A percentile compares a stretch with the other conserved stretches of the same genome.
Conservation (phyloP, 352 stramenopile genomes). For the Pythium brachiatum region DNA sequence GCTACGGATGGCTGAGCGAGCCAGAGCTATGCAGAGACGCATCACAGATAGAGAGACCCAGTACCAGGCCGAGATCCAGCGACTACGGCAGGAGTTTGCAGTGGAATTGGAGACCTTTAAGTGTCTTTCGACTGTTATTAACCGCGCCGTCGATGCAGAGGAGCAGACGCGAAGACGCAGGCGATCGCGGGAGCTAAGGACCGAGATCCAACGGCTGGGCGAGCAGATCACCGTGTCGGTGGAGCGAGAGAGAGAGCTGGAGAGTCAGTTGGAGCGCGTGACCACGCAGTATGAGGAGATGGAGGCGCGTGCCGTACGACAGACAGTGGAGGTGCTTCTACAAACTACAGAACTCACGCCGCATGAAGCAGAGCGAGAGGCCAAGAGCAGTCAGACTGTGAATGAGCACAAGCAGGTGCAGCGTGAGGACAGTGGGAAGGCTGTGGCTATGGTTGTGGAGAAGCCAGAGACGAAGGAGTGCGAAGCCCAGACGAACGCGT, state of each 20-base stretch:
- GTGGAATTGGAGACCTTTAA: constrained; percentile 25
- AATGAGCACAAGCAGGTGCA: not conserved
- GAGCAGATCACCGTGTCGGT: constrained; percentile 25
- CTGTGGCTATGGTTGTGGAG: not conserved
- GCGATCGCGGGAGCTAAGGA: constrained; percentile 28
- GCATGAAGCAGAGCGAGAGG: not conserved
- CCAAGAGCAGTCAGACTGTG: not conserved
- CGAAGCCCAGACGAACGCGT: constrained; percentile 5
- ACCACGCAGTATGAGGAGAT: constrained; percentile 30
- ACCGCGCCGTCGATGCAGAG: constrained; percentile 45
- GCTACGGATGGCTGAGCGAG: constrained; percentile 17
- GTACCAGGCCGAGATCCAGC: constrained; percentile 20
- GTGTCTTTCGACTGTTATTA: constrained; percentile 39
- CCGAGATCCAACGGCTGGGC: constrained; percentile 37
- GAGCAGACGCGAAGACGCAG: constrained; percentile 23
- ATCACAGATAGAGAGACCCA: not conserved
- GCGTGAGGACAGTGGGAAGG: constrained; percentile 8
- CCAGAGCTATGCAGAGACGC: constrained; percentile 12
- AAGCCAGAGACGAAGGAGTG: not conserved
- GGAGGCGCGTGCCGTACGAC: constrained; percentile 35
- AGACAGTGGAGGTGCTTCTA: constrained; percentile 48
- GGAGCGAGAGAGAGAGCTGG: constrained; percentile 34
- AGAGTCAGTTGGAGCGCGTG: constrained; percentile 21
- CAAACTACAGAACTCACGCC: constrained; percentile 34
- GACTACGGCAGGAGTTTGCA: constrained; percentile 19